Evolutionary conservation across 140 eudicot species (phyloP).

Genomic region (Oenanthe javanica): DNA sequence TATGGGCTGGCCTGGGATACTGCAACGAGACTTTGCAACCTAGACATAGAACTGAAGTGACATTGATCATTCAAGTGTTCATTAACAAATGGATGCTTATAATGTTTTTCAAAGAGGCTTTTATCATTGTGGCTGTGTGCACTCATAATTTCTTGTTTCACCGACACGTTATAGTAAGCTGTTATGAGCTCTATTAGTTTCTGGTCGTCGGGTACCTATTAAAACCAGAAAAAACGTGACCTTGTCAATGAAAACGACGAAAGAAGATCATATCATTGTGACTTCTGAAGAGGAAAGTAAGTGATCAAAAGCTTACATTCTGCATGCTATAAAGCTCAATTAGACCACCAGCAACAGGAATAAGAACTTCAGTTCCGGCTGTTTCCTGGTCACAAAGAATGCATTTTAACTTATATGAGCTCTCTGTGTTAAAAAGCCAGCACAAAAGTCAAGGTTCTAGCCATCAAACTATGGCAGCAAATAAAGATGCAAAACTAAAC

Average conservation of each 20-base stretch:
- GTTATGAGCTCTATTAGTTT: conserved; percentile 36
- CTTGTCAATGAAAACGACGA: background rate
- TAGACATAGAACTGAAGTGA: conserved; percentile 13
- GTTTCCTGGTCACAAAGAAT: conserved; percentile 33
- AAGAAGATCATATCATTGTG: background rate
- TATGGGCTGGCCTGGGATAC: conserved; percentile 10
- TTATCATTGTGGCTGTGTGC: conserved; percentile 10
- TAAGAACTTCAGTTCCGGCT: conserved; percentile 59
- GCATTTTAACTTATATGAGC: background rate
- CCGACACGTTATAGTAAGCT: conserved; percentile 25
- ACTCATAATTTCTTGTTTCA: conserved; percentile 21
- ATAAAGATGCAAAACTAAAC: background rate
- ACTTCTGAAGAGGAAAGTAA: background rate
- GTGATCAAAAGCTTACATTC: conserved; percentile 31
- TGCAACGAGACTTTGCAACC: conserved; percentile 8
- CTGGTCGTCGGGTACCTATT: conserved; percentile 55
- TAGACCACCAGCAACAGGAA: conserved; percentile 64
- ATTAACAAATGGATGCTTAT: background rate
- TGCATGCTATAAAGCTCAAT: conserved; percentile 63
- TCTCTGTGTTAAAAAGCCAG: too few species aligned
- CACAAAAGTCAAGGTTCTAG: background rate
- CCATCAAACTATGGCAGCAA: background rate
- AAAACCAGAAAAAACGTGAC: background rate
- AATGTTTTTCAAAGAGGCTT: conserved; percentile 10
- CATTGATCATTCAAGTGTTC: conserved; percentile 15